A percentile compares a stretch with the other conserved stretches of the same genome.
phyloP scores from a whole-genome alignment of 2,329 filamentous ascomycete species.

The Arthrobotrys sphaeroides region DNA sequence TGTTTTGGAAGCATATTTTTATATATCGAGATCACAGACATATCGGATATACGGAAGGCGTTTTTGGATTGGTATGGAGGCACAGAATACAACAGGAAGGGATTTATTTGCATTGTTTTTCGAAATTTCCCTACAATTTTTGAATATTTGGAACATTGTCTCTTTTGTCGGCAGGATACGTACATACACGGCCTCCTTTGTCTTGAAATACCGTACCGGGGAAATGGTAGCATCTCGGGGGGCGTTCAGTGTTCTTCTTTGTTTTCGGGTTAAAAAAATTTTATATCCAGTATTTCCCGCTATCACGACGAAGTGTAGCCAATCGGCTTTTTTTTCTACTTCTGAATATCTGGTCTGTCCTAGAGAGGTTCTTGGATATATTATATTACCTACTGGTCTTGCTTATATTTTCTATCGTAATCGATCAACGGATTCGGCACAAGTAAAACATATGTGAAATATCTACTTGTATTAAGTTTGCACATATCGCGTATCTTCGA shows the following conservation, averaged over 20 bases:
- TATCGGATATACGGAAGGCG: constrained; percentile 16
- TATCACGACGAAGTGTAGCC: background rate
- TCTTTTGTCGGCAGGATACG: background rate
- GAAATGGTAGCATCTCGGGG: background rate
- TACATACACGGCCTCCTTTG: background rate
- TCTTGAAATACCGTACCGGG: background rate
- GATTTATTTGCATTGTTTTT: background rate
- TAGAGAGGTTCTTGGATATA: background rate
- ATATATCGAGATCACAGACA: background rate
- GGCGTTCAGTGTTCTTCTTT: background rate
- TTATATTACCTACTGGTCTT: background rate
- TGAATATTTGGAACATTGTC: background rate
- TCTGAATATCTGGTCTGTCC: background rate
- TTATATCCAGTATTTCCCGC: background rate
- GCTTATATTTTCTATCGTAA: too few relatives aligned
- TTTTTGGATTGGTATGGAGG: background rate
- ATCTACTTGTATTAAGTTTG: background rate
- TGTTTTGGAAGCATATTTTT: too few relatives aligned
- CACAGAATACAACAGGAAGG: background rate
- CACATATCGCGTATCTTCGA: too few relatives aligned
- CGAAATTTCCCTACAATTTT: too few relatives aligned
- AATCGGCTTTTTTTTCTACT: background rate
- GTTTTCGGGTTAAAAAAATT: too few relatives aligned
- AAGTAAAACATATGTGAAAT: background rate
- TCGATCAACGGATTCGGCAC: background rate